Evolutionary conservation across 106 monocot species (phyloP).

Genomic region (Apostasia ramifera): DNA sequence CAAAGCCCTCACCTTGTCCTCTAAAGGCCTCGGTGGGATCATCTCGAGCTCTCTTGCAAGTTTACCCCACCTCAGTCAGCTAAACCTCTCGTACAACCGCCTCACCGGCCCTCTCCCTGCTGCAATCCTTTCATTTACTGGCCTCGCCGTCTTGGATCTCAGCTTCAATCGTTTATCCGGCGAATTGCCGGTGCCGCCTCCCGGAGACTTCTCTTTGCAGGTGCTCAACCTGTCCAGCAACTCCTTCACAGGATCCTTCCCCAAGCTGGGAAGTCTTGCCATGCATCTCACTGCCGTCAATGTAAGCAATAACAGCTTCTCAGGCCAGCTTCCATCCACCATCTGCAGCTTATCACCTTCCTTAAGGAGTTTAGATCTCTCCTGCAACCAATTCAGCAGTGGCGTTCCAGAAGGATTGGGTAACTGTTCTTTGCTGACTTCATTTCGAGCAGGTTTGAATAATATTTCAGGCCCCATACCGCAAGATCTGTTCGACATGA

Average conservation of each 20-base stretch:
- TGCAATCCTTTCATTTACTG: not conserved
- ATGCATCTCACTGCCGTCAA: not conserved
- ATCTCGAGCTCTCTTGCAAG: not conserved
- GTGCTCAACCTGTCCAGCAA: conserved; percentile 11
- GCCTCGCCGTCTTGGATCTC: conserved; percentile 6
- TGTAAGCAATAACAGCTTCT: conserved; percentile 13
- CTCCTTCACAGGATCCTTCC: not conserved
- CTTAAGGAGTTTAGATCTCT: not conserved
- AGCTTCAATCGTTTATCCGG: conserved; percentile 5
- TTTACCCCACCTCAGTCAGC: not conserved
- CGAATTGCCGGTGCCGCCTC: not conserved
- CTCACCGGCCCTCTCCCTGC: not conserved
- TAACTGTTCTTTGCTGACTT: not conserved
- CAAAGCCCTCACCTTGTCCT: not conserved
- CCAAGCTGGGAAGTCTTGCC: not conserved
- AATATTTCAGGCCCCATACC: not conserved
- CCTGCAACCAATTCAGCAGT: not conserved
- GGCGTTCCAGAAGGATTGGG: not conserved
- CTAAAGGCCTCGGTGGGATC: not conserved
- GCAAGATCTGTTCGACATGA: not conserved
- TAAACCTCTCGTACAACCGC: not conserved
- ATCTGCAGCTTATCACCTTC: not conserved
- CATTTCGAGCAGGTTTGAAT: conserved; percentile 7
- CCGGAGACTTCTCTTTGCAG: not conserved
- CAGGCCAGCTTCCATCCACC: conserved; percentile 2